Conservation (phyloP, 805 yeast species). For the Ogataea polymorpha region DNA sequence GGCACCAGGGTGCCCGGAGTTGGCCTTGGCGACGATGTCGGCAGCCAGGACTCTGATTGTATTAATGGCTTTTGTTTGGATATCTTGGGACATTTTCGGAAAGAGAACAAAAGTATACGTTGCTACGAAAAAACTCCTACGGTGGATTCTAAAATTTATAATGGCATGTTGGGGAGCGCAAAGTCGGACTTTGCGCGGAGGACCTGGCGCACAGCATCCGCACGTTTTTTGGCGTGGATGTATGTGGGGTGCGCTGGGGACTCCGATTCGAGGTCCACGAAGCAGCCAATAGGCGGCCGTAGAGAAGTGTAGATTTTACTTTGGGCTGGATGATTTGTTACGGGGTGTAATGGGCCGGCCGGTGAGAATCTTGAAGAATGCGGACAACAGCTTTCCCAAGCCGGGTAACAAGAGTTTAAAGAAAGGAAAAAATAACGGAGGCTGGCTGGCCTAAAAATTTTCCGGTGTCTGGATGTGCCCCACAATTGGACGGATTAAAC, state of each 20-base stretch:
- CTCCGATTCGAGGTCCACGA: background rate
- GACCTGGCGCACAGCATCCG: background rate
- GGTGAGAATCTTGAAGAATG: background rate
- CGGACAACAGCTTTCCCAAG: background rate
- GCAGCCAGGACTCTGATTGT: slow-evolving; percentile 88
- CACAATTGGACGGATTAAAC: slow-evolving; percentile 8
- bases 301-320: background rate
- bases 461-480: slow-evolving; percentile 11
- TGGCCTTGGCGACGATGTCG: slow-evolving; percentile 82
- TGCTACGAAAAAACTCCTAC: slow-evolving; percentile 5
- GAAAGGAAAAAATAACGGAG: background rate
- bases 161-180: slow-evolving; percentile 3
- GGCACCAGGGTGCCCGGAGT: slow-evolving; percentile 99
- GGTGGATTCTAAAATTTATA: slow-evolving; percentile 1
- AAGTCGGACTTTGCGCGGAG: slow-evolving; percentile 9
- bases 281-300: background rate
- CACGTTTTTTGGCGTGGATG: background rate
- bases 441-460: slow-evolving; percentile 1
- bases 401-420: slow-evolving; percentile 2
- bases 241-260: background rate
- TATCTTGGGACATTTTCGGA: slow-evolving; percentile 38
- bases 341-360: slow-evolving; percentile 7
- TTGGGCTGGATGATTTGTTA: background rate
- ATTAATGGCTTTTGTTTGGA: slow-evolving; percentile 74
- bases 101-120: slow-evolving; percentile 9